A percentile compares a stretch with the other conserved stretches of the same genome.
These are phyloP conservation scores for Trichomonas gallinae DNA, from an alignment of 208 protist genomes.

Conservation along the genomic window DNA sequence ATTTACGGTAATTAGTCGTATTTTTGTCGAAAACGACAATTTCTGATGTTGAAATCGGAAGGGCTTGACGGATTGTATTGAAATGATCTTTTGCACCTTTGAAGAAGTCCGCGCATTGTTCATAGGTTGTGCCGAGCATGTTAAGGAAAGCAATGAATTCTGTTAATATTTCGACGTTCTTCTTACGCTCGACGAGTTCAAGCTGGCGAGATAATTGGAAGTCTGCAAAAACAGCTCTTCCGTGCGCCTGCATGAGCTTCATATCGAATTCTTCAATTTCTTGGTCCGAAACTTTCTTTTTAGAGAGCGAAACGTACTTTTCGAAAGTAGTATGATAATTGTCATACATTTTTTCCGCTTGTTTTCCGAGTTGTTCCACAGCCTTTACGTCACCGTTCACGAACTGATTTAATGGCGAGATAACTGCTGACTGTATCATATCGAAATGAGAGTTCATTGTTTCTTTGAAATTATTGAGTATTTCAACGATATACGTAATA, in stretches of 20 bases:
- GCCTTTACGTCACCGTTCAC: not conserved
- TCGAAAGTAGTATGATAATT: not conserved
- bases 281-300: not conserved
- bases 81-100: not conserved
- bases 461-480: not conserved
- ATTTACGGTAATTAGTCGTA: not conserved
- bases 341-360: not conserved
- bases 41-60: not conserved
- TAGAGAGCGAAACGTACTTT: not conserved
- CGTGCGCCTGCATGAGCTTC: not conserved
- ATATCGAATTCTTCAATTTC: not conserved
- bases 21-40: not conserved
- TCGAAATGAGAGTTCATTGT: not conserved
- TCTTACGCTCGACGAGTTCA: not conserved
- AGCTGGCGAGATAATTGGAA: not conserved
- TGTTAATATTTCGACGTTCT: not conserved
- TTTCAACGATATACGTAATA: not conserved
- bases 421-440: not conserved
- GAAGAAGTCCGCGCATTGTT: not conserved
- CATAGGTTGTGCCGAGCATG: not conserved
- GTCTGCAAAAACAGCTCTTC: not conserved
- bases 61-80: not conserved
- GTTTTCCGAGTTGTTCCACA: not conserved
- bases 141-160: slow-evolving; percentile 11
- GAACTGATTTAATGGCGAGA: not conserved